phyloP scores from a whole-genome alignment of 495 filamentous ascomycete genomes.

The Bryoglossum gracile region DNA sequence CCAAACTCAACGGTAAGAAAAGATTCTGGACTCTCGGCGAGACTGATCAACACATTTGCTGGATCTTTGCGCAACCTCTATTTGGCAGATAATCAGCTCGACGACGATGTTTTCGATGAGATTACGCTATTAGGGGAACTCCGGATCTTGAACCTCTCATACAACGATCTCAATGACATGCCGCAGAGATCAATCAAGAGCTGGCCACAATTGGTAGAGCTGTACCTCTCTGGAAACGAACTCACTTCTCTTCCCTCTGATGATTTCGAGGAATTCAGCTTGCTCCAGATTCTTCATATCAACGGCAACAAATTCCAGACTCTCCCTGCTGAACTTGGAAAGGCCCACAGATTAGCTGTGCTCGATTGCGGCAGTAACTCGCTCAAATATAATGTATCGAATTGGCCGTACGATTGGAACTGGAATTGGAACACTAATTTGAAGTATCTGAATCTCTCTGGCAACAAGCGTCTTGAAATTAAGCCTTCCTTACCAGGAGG shows the following conservation, averaged over 20 bases:
- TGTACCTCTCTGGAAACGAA: constrained; percentile 95
- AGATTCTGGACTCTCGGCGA: constrained; percentile 74
- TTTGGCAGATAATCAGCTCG: constrained; percentile 87
- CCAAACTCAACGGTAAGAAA: constrained; percentile 52
- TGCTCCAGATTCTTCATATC: constrained; percentile 85
- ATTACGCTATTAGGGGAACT: constrained; percentile 75
- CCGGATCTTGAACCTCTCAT: constrained; percentile 85
- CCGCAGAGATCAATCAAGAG: constrained; percentile 78
- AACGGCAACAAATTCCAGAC: constrained; percentile 98
- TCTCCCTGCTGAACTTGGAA: constrained; percentile 88
- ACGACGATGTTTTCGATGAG: constrained; percentile 91
- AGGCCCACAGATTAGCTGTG: constrained; percentile 82
- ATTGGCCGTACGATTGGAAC: constrained; percentile 99
- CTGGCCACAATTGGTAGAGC: constrained; percentile 81
- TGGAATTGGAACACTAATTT: constrained; percentile 98
- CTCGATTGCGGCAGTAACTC: constrained; percentile 92
- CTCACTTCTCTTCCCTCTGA: constrained; percentile 86
- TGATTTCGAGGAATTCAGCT: constrained; percentile 80
- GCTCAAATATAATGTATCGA: constrained; percentile 99
- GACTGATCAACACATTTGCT: constrained; percentile 75
- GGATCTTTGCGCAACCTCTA: constrained; percentile 75
- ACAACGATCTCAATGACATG: constrained; percentile 89
- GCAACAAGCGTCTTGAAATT: constrained; percentile 96
- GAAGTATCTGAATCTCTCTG: constrained; percentile 92
- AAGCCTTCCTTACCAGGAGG: constrained; percentile 64